phyloP scores from a whole-genome alignment of 441 rosid species.

The Capsella rubella region DNA sequence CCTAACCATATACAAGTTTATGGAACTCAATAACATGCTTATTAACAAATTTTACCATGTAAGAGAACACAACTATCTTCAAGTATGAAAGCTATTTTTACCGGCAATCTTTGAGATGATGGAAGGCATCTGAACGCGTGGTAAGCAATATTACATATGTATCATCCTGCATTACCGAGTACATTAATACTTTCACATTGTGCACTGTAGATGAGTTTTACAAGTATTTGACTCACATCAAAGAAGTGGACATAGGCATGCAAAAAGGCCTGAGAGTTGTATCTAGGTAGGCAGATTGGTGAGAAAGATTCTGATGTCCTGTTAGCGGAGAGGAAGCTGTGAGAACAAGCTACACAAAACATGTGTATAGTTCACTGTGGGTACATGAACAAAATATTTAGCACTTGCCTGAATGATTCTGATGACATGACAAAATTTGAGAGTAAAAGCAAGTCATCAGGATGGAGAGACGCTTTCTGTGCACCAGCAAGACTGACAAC shows the following conservation, averaged over 20 bases:
- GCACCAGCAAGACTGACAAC: slow-evolving; percentile 97
- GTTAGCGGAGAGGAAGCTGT: slow-evolving; percentile 47
- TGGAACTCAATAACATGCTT: slow-evolving; percentile 13
- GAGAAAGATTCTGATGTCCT: slow-evolving; percentile 98
- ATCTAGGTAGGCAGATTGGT: slow-evolving; percentile 97
- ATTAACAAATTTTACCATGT: slow-evolving; percentile 1
- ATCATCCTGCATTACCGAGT: slow-evolving; percentile 67
- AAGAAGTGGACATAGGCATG: slow-evolving; percentile 95
- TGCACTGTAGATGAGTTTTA: slow-evolving; percentile 22
- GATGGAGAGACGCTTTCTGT: slow-evolving; percentile 96
- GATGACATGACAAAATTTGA: slow-evolving; percentile 90
- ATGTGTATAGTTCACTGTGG: slow-evolving; percentile 1
- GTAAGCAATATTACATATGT: slow-evolving; percentile 90
- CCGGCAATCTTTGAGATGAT: slow-evolving; percentile 99
- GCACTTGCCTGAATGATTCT: slow-evolving; percentile 91
- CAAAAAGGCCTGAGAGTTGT: slow-evolving; percentile 92
- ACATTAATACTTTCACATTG: slow-evolving; percentile 19
- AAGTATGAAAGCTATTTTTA: slow-evolving; percentile 39
- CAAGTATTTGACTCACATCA: slow-evolving; percentile 71
- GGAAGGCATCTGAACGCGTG: slow-evolving; percentile 97
- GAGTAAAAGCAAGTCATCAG: slow-evolving; percentile 94
- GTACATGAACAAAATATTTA: slow-evolving; percentile 3
- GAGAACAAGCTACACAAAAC: slow-evolving; percentile 35
- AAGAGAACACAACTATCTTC: neutral
- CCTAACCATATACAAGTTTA: slow-evolving; percentile 50